Evolutionary conservation across 2,329 filamentous ascomycete species (phyloP).

Genomic region (Cercospora zeina): DNA sequence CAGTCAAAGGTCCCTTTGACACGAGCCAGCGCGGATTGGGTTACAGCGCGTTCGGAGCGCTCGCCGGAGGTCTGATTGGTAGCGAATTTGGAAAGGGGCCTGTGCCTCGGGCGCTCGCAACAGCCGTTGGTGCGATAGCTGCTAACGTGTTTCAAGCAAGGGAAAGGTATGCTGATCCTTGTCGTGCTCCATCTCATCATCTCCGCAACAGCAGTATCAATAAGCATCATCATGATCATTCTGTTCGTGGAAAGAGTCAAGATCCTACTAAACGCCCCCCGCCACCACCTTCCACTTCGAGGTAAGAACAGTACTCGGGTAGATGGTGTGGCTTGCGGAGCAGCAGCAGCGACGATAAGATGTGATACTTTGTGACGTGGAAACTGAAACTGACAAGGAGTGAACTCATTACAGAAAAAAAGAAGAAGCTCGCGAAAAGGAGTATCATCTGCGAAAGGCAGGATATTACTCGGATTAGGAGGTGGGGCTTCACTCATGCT

Average conservation of each 20-base stretch:
- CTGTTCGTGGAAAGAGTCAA: slow-evolving; percentile 10
- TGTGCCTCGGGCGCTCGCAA: slow-evolving; percentile 33
- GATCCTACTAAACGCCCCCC: slow-evolving; percentile 8
- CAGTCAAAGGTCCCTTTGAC: slow-evolving; percentile 33
- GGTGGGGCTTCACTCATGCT: slow-evolving; percentile 6
- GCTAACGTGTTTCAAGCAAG: slow-evolving; percentile 38
- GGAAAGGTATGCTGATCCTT: slow-evolving; percentile 31
- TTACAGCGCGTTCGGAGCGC: slow-evolving; percentile 34
- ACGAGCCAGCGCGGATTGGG: slow-evolving; percentile 33
- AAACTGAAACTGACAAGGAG: neutral
- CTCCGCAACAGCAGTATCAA: neutral
- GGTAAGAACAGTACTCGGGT: slow-evolving; percentile 28
- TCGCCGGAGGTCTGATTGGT: slow-evolving; percentile 37
- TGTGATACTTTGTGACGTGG: neutral
- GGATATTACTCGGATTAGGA: slow-evolving; percentile 31
- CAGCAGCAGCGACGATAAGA: neutral
- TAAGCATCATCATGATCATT: neutral
- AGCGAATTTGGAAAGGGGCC: slow-evolving; percentile 34
- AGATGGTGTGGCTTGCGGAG: slow-evolving; percentile 15
- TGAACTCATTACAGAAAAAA: slow-evolving; percentile 20
- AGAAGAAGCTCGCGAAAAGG: slow-evolving; percentile 20
- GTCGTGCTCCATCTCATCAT: slow-evolving; percentile 14
- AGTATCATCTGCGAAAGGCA: slow-evolving; percentile 20
- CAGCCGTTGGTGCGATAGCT: slow-evolving; percentile 34
- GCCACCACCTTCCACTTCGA: slow-evolving; percentile 26